phyloP scores from a whole-genome alignment of 2,329 filamentous ascomycete genomes.

The Fusarium praegraminearum region DNA sequence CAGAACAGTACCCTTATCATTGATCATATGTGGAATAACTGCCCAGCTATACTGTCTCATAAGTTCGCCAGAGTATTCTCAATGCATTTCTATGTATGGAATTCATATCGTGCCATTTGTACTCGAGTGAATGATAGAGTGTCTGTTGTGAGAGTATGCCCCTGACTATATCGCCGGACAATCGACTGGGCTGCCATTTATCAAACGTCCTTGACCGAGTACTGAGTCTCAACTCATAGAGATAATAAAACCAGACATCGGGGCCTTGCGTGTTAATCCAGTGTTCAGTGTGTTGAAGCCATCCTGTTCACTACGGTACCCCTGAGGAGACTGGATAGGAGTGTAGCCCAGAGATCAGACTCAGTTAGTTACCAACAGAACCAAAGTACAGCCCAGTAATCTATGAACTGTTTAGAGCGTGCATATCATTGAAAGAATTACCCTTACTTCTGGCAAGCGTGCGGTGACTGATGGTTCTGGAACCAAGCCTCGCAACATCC shows the following conservation, averaged over 20 bases:
- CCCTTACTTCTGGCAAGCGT: no score
- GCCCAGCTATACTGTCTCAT: neutral
- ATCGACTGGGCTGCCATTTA: neutral
- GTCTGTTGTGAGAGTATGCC: neutral
- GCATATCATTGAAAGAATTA: neutral
- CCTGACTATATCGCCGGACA: neutral
- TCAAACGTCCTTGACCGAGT: neutral
- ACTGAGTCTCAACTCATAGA: neutral
- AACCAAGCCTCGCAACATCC: neutral
- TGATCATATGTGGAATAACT: neutral
- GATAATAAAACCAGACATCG: neutral
- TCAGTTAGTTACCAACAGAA: neutral
- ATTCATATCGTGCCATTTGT: neutral
- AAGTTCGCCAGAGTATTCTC: no score
- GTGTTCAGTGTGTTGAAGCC: neutral
- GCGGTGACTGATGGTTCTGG: neutral
- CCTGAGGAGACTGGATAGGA: neutral
- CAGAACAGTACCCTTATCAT: neutral
- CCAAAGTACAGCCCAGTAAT: neutral
- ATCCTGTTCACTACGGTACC: neutral
- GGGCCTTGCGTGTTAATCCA: neutral
- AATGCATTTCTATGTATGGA: accelerated
- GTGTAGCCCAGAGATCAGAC: neutral
- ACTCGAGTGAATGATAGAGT: neutral
- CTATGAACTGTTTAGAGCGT: no score